Conservation (phyloP, 202 grass and related monocot genomes). For the Zoysia matrella region DNA sequence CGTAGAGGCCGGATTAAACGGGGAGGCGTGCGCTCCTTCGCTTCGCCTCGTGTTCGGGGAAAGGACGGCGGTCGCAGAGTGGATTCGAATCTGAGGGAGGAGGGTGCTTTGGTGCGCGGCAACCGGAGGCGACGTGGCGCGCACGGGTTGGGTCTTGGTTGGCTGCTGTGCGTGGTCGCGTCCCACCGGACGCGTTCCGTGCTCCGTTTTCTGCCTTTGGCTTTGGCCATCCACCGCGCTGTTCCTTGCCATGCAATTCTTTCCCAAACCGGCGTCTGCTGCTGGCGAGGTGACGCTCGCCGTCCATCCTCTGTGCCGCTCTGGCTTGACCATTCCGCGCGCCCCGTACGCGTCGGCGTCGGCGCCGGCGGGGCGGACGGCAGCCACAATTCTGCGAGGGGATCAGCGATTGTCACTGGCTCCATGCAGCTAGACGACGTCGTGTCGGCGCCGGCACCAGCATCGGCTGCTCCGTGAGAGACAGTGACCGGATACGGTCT, state of each 20-base stretch:
- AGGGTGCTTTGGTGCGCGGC: constrained; percentile 28
- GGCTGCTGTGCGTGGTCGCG: constrained; percentile 7
- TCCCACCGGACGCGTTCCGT: neutral
- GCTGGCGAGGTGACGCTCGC: too few relatives aligned
- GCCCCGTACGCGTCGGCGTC: too few relatives aligned
- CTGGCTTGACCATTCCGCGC: too few relatives aligned
- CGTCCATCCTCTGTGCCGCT: too few relatives aligned
- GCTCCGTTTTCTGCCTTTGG: neutral
- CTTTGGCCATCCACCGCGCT: neutral
- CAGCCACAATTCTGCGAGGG: too few relatives aligned
- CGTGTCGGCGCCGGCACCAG: too few relatives aligned
- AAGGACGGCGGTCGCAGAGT: neutral
- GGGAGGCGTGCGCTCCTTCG: neutral
- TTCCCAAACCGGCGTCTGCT: neutral
- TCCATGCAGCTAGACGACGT: too few relatives aligned
- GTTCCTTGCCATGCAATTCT: neutral
- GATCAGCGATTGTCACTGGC: too few relatives aligned
- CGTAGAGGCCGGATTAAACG: constrained; percentile 5
- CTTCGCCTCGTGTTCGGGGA: neutral
- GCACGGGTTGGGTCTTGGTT: neutral
- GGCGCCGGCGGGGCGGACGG: too few relatives aligned
- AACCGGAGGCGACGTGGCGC: constrained; percentile 13
- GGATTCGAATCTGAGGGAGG: constrained; percentile 38
- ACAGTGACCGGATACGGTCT: too few relatives aligned
- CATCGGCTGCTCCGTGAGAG: too few relatives aligned